Evolutionary conservation across 768 basidiomycete species (phyloP).

Genomic region (Chalciporus piperatus): DNA sequence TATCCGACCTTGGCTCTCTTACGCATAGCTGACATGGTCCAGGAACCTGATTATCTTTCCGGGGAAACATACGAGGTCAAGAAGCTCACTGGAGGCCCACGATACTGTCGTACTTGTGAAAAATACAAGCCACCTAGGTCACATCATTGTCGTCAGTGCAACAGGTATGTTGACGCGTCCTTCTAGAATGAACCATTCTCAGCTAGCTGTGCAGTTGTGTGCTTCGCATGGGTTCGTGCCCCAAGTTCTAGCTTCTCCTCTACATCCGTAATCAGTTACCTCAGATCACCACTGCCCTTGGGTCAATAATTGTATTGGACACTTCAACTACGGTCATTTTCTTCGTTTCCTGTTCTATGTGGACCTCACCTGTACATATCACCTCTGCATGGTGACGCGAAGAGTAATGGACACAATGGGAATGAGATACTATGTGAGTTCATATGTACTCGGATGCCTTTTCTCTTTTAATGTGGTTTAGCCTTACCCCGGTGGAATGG

Average conservation of each 20-base stretch:
- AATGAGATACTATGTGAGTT: conserved; percentile 51
- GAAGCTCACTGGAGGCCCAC: conserved; percentile 75
- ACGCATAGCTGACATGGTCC: conserved; percentile 4
- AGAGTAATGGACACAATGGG: conserved; percentile 52
- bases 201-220: conserved; percentile 54
- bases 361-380: conserved; percentile 85
- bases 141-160: conserved; percentile 91
- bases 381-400: conserved; percentile 75
- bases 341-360: conserved; percentile 92
- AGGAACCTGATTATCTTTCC: conserved; percentile 68
- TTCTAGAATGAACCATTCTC: neutral
- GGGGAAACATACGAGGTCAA: conserved; percentile 86
- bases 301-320: conserved; percentile 94
- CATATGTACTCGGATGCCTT: neutral
- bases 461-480: conserved; percentile 28
- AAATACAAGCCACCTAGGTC: conserved; percentile 84
- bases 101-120: conserved; percentile 85
- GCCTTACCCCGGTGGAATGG: conserved; percentile 64
- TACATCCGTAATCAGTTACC: conserved; percentile 5
- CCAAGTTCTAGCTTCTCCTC: neutral
- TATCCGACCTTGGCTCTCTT: neutral
- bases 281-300: conserved; percentile 90
- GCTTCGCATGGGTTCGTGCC: conserved; percentile 79
- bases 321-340: conserved; percentile 86
- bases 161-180: conserved; percentile 48